Conservation (phyloP, 805 yeast genomes). For the Kluyveromyces starmeri region DNA sequence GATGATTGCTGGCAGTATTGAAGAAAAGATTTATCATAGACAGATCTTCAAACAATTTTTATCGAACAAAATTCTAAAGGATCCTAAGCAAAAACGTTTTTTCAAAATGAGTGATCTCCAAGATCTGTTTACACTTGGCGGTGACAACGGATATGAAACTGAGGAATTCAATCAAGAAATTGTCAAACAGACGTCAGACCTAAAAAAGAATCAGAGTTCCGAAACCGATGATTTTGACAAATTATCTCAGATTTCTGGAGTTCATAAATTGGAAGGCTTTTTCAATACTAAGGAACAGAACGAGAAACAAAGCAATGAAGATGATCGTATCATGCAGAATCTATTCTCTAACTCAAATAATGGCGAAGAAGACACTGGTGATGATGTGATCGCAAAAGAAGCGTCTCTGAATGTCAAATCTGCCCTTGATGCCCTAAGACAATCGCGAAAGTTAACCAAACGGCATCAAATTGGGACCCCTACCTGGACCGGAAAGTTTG, state of each 20-base stretch:
- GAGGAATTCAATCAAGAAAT: slow-evolving; percentile 41
- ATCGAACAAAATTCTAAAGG: slow-evolving; percentile 87
- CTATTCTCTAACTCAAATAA: slow-evolving; percentile 56
- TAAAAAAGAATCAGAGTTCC: slow-evolving; percentile 27
- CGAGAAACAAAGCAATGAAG: slow-evolving; percentile 36
- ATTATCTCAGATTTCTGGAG: slow-evolving; percentile 61
- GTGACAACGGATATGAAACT: slow-evolving; percentile 37
- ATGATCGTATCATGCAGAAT: slow-evolving; percentile 63
- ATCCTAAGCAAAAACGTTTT: slow-evolving; percentile 88
- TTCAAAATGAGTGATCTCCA: slow-evolving; percentile 89
- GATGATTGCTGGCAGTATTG: slow-evolving; percentile 92
- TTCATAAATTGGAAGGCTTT: slow-evolving; percentile 59
- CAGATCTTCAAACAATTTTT: slow-evolving; percentile 93
- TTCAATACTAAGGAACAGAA: slow-evolving; percentile 42
- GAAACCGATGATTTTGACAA: slow-evolving; percentile 58
- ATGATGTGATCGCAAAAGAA: slow-evolving; percentile 42
- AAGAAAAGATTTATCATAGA: slow-evolving; percentile 92
- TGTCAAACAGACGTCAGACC: slow-evolving; percentile 45
- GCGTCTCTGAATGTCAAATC: slow-evolving; percentile 50
- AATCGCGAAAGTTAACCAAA: slow-evolving; percentile 39
- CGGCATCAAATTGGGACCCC: slow-evolving; percentile 63
- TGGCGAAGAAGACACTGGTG: slow-evolving; percentile 38
- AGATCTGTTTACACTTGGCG: slow-evolving; percentile 80
- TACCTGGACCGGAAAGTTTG: slow-evolving; percentile 94
- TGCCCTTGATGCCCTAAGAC: slow-evolving; percentile 48